Base-by-base conservation (phyloP, 192 early-diverging fungal species). In the Jimgerdemannia flammicorona region DNA sequence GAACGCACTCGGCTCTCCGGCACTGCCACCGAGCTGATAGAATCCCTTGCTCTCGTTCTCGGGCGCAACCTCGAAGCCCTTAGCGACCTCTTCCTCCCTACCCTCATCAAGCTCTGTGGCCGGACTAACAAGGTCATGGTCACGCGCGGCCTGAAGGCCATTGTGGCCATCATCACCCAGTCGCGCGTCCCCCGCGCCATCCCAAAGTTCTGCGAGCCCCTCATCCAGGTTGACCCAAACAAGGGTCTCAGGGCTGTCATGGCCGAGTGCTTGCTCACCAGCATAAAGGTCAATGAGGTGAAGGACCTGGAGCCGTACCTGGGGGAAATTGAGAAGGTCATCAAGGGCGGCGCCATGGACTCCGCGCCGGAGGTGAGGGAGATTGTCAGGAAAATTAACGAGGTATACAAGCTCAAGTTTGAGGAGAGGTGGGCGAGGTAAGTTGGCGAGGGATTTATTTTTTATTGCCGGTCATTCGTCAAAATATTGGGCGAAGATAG, bases 71-170 rank as follows among this genome's bases (percentile, higher is more conserved):
- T 93, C 78, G 85, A 89, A 44, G 70, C 79, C 4, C 75, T 92
- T 4, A 70, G 81, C 18, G 94, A 96, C 41, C 63, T 87, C 65
- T 84, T 94, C 68, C 81, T 90, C 7, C 84, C 87, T 3, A 70
- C 90, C 0, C 75, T 91, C 0, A 74, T 96, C 70, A 88, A 87
- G 66, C 84, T 92, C 19, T 92, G 90, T 76, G 84, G 83, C 9
- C 89, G 91, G 18, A 87, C 92, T n/a, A 95, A 94, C 84, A 91
- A 91, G 74, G 88, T 94, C 40, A 88, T 91, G 82, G 87, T 92
- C 43, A 83, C 81, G 3, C 86, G 90, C 64, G 90, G 88, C 4
- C 75, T 87, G 42, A 85, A 86, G 72, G 89, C 90, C 40, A 76
- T 94, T 44, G 87, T 83, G 17, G 83, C 83, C 2, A 89, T 93